Evolutionary conservation across 2,329 filamentous ascomycete genomes (phyloP).

Genomic region (Fusarium tanahbumbuense): DNA sequence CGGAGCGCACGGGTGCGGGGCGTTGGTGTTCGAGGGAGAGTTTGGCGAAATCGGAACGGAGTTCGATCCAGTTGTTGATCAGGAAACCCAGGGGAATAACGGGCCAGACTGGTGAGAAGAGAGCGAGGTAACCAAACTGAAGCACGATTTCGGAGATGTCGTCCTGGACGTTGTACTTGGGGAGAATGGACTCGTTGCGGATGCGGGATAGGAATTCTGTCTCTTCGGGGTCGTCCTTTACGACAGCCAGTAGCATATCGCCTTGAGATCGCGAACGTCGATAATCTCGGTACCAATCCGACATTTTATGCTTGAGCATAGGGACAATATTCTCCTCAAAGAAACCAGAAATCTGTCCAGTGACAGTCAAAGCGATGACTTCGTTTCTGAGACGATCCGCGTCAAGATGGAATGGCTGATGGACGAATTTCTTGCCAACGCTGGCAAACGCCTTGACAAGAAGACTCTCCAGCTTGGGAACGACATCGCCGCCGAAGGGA

Average conservation of each 20-base stretch:
- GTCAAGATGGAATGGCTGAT: conserved; percentile 71
- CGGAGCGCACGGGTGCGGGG: conserved; percentile 74
- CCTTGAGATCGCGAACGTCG: conserved; percentile 52
- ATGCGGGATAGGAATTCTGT: conserved; percentile 71
- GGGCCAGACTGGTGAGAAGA: conserved; percentile 82
- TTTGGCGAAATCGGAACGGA: conserved; percentile 81
- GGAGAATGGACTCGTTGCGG: conserved; percentile 74
- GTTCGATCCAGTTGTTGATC: conserved; percentile 81
- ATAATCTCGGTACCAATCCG: conserved; percentile 59
- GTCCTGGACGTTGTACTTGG: conserved; percentile 76
- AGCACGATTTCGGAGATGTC: conserved; percentile 80
- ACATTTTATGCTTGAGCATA: conserved; percentile 70
- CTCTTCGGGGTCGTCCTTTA: conserved; percentile 71
- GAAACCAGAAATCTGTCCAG: conserved; percentile 76
- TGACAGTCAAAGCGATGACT: conserved; percentile 80
- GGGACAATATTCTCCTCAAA: conserved; percentile 79
- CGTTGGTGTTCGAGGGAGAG: conserved; percentile 80
- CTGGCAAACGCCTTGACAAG: conserved; percentile 59
- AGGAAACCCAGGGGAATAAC: conserved; percentile 78
- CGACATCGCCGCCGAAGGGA: conserved; percentile 74
- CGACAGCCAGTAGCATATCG: conserved; percentile 59
- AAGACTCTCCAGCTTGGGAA: conserved; percentile 74
- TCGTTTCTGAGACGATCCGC: conserved; percentile 74
- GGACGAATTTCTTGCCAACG: conserved; percentile 63
- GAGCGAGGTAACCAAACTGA: conserved; percentile 77